These are phyloP conservation scores for Eragrostis nindensis DNA, from an alignment of 176 grass and related monocot species.

Conservation along the genomic window DNA sequence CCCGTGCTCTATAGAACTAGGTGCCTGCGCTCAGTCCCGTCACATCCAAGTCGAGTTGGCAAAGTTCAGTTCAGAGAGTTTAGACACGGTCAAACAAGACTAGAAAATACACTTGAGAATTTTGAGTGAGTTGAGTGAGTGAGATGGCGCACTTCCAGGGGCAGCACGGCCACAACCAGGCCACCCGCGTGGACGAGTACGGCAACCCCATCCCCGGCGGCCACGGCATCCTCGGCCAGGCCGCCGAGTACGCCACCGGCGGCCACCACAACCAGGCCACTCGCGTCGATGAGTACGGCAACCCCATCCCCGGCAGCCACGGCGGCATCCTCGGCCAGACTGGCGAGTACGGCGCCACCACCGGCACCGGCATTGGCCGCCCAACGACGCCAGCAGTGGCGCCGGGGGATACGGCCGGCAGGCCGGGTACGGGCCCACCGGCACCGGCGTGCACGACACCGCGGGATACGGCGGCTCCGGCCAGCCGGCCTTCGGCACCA, in stretches of 20 bases:
- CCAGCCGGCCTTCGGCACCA: neutral
- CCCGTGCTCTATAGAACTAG: slow-evolving; percentile 3
- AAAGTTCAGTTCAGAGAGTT: neutral
- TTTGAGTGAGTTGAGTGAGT: neutral
- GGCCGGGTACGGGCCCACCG: slow-evolving; percentile 24
- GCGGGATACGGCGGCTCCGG: neutral
- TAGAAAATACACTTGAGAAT: neutral
- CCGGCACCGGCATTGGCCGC: neutral
- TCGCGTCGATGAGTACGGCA: slow-evolving; percentile 40
- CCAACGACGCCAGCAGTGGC: neutral
- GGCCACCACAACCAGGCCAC: no score
- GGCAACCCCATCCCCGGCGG: slow-evolving; percentile 18
- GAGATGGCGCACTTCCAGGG: slow-evolving; percentile 24
- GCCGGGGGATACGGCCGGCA: neutral
- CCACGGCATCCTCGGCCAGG: neutral
- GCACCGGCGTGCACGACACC: slow-evolving; percentile 26
- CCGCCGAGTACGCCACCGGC: neutral
- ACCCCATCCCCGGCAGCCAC: neutral
- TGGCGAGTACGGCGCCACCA: neutral
- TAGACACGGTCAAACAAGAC: neutral
- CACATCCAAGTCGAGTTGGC: neutral
- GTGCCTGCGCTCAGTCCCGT: neutral
- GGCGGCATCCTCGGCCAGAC: neutral
- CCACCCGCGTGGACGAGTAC: slow-evolving; percentile 33
- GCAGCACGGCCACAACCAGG: slow-evolving; percentile 23